Evolutionary conservation across 2,329 filamentous ascomycete genomes (phyloP), one percentile per base, ranked within the genome.

Genomic region (Hymenoscyphus scutula): DNA sequence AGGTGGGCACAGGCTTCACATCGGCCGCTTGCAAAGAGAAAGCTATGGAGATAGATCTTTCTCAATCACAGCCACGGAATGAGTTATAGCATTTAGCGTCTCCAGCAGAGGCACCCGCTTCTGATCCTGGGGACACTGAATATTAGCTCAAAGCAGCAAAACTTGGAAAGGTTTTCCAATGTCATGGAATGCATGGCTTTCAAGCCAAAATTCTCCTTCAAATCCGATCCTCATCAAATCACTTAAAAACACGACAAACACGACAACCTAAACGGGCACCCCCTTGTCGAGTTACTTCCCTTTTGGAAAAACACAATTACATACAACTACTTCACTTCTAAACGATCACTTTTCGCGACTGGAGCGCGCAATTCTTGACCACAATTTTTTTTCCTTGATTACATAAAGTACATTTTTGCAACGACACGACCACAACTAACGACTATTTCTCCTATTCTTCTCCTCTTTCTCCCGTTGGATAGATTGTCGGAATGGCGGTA

Each of bases 1-100:
- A 96, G 77, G 89, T 97, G 71, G 93, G 93, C 65, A 90, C 88
- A 58, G 92, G 93, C 55, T 96, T 96, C 74, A 95, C 92, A 41
- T 91, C 93, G 48, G 85, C 87, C 38, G 91, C 92, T 53, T 97
- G 93, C 78, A 89, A 89, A 75, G 92, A 96, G 54, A 75, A 75
- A 64, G 73, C 73, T 53, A 66, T 66, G 61, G 73, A 37, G 13
- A 37, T 37, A 37, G 34, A 37, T 37, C 34, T 37, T 13, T 17
- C 34, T 37, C 34, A 37, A 5, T 37, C 34, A 37, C 34, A 37
- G 34, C 34, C 34, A 37, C 34, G 34, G 11, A 37, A 37, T 37
- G 34, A 74, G 59, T 73, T 75, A 74, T 74, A 73, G 69, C 72
- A 74, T 69, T 71, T 65, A 72, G 64, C 63, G 71, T 73, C 71